Conservation (phyloP, 1,139 yeast genomes). For the Taphrina communis region DNA sequence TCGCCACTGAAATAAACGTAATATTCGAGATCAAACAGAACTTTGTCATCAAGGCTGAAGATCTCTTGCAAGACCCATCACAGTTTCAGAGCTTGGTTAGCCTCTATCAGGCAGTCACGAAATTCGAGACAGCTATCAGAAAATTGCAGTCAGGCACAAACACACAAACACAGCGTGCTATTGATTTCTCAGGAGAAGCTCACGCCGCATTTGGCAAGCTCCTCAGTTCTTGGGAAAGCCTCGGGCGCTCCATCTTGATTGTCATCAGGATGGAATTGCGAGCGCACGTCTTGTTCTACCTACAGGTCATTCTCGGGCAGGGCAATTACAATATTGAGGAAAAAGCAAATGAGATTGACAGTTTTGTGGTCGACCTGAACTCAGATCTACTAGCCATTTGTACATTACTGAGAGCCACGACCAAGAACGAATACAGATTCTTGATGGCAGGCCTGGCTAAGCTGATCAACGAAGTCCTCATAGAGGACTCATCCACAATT, state of each 20-base stretch:
- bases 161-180: not conserved
- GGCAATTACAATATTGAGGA: constrained; percentile 40
- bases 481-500: constrained; percentile 22
- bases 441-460: constrained; percentile 37
- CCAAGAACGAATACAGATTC: constrained; percentile 20
- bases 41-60: not conserved
- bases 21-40: constrained; percentile 7
- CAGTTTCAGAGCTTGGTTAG: constrained; percentile 7
- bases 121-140: constrained; percentile 7
- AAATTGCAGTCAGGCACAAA: not conserved
- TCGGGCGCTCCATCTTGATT: constrained; percentile 25
- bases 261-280: constrained; percentile 40
- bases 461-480: constrained; percentile 41
- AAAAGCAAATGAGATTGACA: constrained; percentile 35
- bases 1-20: constrained; percentile 7
- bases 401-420: constrained; percentile 6
- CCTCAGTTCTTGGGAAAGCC: constrained; percentile 23
- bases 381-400: constrained; percentile 25
- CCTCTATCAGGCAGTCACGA: constrained; percentile 17
- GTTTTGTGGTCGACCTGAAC: constrained; percentile 36
- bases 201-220: constrained; percentile 28
- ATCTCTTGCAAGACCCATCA: constrained; percentile 21
- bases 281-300: constrained; percentile 38
- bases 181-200: not conserved
- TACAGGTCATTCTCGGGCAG: constrained; percentile 27